phyloP scores from a whole-genome alignment of 164 flowering plant genomes.

The Liquidambar formosana region DNA sequence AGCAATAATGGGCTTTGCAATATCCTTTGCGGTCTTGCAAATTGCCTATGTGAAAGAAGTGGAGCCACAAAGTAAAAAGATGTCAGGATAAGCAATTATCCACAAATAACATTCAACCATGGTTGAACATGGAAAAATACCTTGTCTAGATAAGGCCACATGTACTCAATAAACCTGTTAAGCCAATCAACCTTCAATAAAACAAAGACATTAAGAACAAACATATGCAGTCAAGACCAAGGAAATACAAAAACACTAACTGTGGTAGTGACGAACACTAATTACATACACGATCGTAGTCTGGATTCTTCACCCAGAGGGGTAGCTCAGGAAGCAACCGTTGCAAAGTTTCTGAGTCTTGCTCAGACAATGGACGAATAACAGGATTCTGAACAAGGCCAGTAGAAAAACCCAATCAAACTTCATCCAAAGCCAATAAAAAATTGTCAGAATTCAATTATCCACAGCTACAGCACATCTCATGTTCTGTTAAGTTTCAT shows the following conservation, averaged over 20 bases:
- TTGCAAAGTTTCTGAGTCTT: slow-evolving; percentile 66
- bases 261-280: not conserved
- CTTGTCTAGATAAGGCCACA: slow-evolving; percentile 99
- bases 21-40: slow-evolving; percentile 76
- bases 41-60: slow-evolving; percentile 57
- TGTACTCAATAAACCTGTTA: slow-evolving; percentile 65
- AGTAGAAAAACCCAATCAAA: not conserved
- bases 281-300: slow-evolving; percentile 81
- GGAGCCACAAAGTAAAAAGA: not conserved
- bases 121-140: slow-evolving; percentile 33
- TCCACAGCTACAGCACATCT: not conserved
- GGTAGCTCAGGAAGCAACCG: slow-evolving; percentile 91
- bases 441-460: not conserved
- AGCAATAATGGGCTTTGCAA: slow-evolving; percentile 87
- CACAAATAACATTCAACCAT: not conserved
- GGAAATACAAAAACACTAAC: not conserved
- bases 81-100: not conserved
- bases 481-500: not conserved
- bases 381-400: slow-evolving; percentile 58
- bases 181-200: slow-evolving; percentile 86
- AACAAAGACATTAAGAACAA: not conserved
- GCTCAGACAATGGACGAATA: slow-evolving; percentile 79
- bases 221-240: not conserved
- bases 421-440: not conserved
- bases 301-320: slow-evolving; percentile 92